Base-by-base conservation (phyloP, 345 rosid species). In the Bruguiera gymnorhiza region DNA sequence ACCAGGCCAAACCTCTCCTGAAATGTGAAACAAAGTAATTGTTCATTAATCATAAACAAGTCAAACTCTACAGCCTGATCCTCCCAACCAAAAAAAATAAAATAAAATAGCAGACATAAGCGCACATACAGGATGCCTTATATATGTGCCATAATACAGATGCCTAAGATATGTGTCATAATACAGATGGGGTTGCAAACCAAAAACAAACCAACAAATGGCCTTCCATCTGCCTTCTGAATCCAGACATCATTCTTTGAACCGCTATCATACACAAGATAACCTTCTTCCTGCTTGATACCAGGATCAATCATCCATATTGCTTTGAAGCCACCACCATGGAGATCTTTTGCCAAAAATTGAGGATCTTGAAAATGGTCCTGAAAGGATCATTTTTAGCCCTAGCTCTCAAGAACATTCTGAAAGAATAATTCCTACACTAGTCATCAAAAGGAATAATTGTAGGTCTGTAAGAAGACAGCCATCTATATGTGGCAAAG, bases 271-370 rank as follows among this genome's bases (percentile, higher is more conserved):
- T 86, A 86, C 62, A 84, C 74, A 79, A 72, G 69, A 72, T 87
- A 91, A 31, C 90, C 92, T 53, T 89, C 85, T 78, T 93, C 98
- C 15, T 61, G 73, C 72, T 93, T 93, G 71, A 93, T 89, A 52
- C 98, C 97, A 27, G 97, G 98, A 78, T 93, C 96, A 58, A 91
- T 94, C 96, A 93, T 93, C 98, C 97, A 91, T 58, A 93, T 85
- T 36, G 94, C 97, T 83, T 91, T 93, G 79, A 91, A 86, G 63
- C 97, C 97, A 43, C 37, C 76, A 66, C 67, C 62, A 73, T 83
- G 89, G 68, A 93, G 96, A 79, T 79, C 73, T 65, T 85, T 68
- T 34, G 77, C 86, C 79, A 93, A 76, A 79, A 86, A 79, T 51
- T 76, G 81, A 23, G 98, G 96, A 71, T 91, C 82, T 46, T 86